Conservation (phyloP, 192 early-diverging fungal species). For the Borealophlyctis nickersoniae region DNA sequence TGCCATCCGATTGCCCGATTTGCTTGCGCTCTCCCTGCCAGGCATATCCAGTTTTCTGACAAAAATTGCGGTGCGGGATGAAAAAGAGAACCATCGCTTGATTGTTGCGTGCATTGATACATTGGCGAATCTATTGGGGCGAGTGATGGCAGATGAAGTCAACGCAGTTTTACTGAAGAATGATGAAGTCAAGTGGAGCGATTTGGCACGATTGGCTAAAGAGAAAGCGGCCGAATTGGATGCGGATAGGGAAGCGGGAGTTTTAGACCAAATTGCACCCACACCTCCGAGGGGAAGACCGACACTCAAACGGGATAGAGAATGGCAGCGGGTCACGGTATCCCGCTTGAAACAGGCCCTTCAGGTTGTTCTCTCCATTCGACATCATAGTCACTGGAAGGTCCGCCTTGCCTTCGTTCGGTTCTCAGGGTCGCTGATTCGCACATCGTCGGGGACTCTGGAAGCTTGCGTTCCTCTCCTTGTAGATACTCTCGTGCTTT, state of each 20-base stretch:
- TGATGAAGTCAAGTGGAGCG: constrained; percentile 9
- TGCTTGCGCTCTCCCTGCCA: constrained; percentile 22
- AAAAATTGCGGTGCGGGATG: constrained; percentile 12
- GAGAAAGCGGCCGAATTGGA: background rate
- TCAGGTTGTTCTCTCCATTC: constrained; percentile 8
- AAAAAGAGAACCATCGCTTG: constrained; percentile 21
- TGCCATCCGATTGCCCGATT: constrained; percentile 7
- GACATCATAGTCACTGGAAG: constrained; percentile 15
- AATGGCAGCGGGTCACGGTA: constrained; percentile 9
- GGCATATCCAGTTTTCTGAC: constrained; percentile 14
- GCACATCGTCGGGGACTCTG: background rate
- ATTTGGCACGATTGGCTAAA: constrained; percentile 5
- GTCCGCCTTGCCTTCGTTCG: constrained; percentile 19
- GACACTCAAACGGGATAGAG: constrained; percentile 2
- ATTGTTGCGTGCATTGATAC: constrained; percentile 17
- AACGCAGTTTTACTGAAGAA: background rate
- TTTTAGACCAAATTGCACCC: background rate
- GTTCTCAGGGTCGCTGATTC: constrained; percentile 10
- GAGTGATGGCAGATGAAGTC: constrained; percentile 10
- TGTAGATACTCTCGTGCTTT: constrained; percentile 23
- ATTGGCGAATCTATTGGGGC: background rate
- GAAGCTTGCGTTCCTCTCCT: constrained; percentile 10
- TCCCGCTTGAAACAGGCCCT: constrained; percentile 9
- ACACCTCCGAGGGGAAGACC: background rate
- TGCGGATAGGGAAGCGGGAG: background rate